phyloP scores from a whole-genome alignment of 2,329 filamentous ascomycete genomes.

The Trichothecium sympodiale region DNA sequence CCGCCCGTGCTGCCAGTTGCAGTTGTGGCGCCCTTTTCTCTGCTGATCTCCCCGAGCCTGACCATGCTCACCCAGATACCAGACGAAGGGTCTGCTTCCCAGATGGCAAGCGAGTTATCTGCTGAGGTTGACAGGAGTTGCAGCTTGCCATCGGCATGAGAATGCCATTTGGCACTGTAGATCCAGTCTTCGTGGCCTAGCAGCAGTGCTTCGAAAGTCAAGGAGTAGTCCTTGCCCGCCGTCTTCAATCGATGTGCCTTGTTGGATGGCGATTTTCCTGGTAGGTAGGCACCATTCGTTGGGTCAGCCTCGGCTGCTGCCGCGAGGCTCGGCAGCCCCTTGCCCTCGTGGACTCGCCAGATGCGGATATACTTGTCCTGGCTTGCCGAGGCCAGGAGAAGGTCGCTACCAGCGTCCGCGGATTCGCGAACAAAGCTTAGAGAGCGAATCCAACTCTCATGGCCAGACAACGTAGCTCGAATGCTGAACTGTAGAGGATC shows the following conservation, averaged over 20 bases:
- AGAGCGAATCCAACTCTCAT: slow-evolving; percentile 91
- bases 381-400: slow-evolving; percentile 83
- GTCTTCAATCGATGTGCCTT: slow-evolving; percentile 71
- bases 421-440: slow-evolving; percentile 65
- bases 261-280: slow-evolving; percentile 70
- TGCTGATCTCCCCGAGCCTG: slow-evolving; percentile 83
- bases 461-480: slow-evolving; percentile 70
- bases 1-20: slow-evolving; percentile 92
- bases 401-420: slow-evolving; percentile 43
- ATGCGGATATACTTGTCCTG: slow-evolving; percentile 96
- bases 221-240: slow-evolving; percentile 52
- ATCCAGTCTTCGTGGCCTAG: slow-evolving; percentile 98
- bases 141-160: slow-evolving; percentile 37
- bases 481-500: slow-evolving; percentile 47
- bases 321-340: slow-evolving; percentile 47
- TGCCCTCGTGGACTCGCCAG: slow-evolving; percentile 72
- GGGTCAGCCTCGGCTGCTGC: slow-evolving; percentile 41
- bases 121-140: slow-evolving; percentile 84
- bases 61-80: slow-evolving; percentile 86
- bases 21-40: slow-evolving; percentile 90
- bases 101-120: slow-evolving; percentile 88
- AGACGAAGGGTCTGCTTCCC: slow-evolving; percentile 73
- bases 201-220: slow-evolving; percentile 88
- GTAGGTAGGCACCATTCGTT: slow-evolving; percentile 43
- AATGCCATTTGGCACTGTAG: slow-evolving; percentile 73